Evolutionary conservation across 2,329 filamentous ascomycete genomes (phyloP).

Genomic region (Mariannaea elegans): DNA sequence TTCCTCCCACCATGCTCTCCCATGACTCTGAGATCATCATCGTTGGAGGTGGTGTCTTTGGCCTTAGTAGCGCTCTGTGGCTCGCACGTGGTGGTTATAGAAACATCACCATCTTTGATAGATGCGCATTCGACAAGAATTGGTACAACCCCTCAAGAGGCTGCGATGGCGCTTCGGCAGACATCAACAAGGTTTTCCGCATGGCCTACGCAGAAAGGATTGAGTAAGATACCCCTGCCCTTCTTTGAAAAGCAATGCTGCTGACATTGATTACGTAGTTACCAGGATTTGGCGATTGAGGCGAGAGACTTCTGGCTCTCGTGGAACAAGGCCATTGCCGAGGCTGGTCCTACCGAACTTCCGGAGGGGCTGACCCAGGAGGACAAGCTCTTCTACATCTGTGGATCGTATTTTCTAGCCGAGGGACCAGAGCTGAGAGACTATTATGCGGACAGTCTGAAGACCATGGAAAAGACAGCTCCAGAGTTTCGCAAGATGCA

Average conservation of each 20-base stretch:
- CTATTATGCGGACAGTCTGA: neutral
- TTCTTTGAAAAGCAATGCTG: neutral
- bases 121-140: slow-evolving; percentile 24
- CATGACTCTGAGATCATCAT: slow-evolving; percentile 15
- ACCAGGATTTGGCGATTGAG: slow-evolving; percentile 40
- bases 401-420: slow-evolving; percentile 1
- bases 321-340: slow-evolving; percentile 29
- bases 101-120: slow-evolving; percentile 28
- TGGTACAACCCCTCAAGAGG: slow-evolving; percentile 24
- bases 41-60: slow-evolving; percentile 25
- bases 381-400: slow-evolving; percentile 1
- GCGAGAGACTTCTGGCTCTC: slow-evolving; percentile 44
- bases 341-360: neutral
- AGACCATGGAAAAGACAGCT: slow-evolving; percentile 1
- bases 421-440: neutral
- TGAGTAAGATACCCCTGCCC: neutral
- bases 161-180: slow-evolving; percentile 29
- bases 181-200: slow-evolving; percentile 31
- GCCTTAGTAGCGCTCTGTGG: slow-evolving; percentile 25
- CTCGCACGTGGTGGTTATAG: slow-evolving; percentile 26
- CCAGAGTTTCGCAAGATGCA: slow-evolving; percentile 5
- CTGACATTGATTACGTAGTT: slow-evolving; percentile 9
- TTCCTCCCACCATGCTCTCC: slow-evolving; percentile 1
- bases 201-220: slow-evolving; percentile 24
- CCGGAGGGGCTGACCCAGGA: slow-evolving; percentile 1